A percentile compares a stretch with the other conserved stretches of the same genome.
Evolutionary conservation across 805 yeast genomes (phyloP).

Genomic region (Yamadazyma takamatsuzukensis): DNA sequence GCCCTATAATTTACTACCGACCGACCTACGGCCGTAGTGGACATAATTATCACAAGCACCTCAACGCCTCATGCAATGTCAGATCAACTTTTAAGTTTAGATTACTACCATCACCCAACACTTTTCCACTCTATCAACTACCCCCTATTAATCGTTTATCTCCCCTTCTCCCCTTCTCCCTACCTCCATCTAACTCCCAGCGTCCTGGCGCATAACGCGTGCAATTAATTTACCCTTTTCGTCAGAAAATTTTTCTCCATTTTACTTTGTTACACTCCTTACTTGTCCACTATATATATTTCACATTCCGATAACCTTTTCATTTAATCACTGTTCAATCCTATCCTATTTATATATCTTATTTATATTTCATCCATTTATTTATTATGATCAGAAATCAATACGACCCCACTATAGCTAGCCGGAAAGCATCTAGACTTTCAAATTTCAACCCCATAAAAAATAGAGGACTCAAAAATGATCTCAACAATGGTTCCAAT

Average conservation of each 20-base stretch:
- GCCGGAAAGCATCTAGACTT: slow-evolving; percentile 12
- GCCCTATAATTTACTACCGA: too few relatives aligned
- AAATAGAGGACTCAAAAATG: slow-evolving; percentile 4
- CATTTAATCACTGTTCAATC: not conserved
- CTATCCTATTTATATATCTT: too few relatives aligned
- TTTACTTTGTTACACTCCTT: slow-evolving; percentile 3
- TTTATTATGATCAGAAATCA: slow-evolving; percentile 4
- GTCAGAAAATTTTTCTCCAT: slow-evolving; percentile 5
- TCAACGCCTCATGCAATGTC: too few relatives aligned
- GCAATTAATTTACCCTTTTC: slow-evolving; percentile 5
- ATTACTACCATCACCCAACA: too few relatives aligned
- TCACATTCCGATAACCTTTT: not conserved
- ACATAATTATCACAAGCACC: too few relatives aligned
- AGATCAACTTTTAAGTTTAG: too few relatives aligned
- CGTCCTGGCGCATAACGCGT: slow-evolving; percentile 3
- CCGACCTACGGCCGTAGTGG: too few relatives aligned
- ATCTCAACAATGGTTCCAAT: not conserved
- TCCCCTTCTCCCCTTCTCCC: too few relatives aligned
- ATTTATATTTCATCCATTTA: slow-evolving; percentile 1
- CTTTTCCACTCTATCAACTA: too few relatives aligned
- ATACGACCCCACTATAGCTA: slow-evolving; percentile 1
- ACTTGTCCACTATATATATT: not conserved
- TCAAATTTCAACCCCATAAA: slow-evolving; percentile 15
- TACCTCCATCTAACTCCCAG: not conserved
- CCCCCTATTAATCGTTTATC: too few relatives aligned